Base-by-base conservation (phyloP, 2,329 filamentous ascomycete genomes). In the Tolypocladium ophioglossoides region DNA sequence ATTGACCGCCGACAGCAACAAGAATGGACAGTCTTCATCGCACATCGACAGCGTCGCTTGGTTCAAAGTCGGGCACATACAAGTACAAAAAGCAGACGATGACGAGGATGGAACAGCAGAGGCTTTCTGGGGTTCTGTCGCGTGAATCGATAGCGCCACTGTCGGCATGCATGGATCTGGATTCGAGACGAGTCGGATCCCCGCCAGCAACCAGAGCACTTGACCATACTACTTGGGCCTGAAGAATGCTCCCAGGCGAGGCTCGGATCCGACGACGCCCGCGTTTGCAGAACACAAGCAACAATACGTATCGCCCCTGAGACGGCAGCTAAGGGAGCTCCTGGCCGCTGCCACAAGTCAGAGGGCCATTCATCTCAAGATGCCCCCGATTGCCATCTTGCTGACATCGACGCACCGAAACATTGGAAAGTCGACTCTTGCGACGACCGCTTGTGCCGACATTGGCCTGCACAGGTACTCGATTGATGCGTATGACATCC, bases 161-260 rank as follows among this genome's bases (percentile, higher is more conserved):
- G 95, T 95, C 4, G 87, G 90, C 56, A 92, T 97, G 78, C 88
- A 91, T 55, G 91, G 95, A 65, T 91, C 91, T 38, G 94, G 94
- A 4, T 95, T 87, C 59, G 89, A 91, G 64, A 87, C 88, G 48
- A 86, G 87, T 63, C 85, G 86, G 52, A 78, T 96, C 8, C 92
- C 92, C 0, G 83, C 87, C 8, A 85, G 84, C 1, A 82, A 85
- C 58, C 81, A 83, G 55, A 95, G 82, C 66, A 84, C 83, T 20
- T 97, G 92, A 91, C 86, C 87, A 58, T 95, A 91, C 66, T 99
- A 96, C 69, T 78, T 96, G 1, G 89, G 90, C 1, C 77, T 89
- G 53, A 89, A 84, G 68, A 82, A 82, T 58, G 72, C 82, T 14
- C 85, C 87, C 0, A 80, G 73, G 51, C 72, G 63, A 44, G 58